A percentile compares a stretch with the other conserved stretches of the same genome.
Conservation (phyloP, 1,139 yeast genomes). For the Wickerhamiella infanticola region DNA sequence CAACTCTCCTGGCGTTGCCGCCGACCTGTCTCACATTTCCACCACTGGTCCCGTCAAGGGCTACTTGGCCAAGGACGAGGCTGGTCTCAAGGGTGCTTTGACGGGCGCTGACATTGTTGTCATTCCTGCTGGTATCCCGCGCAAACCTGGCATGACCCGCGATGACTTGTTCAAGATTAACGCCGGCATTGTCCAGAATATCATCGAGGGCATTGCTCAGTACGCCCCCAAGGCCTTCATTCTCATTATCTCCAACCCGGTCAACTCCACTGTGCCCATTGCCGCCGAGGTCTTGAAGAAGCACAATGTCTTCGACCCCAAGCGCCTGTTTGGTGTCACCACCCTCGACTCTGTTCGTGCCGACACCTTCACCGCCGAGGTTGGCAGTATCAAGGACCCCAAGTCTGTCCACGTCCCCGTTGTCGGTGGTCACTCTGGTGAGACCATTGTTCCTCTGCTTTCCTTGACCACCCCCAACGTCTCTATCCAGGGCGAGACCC, state of each 20-base stretch:
- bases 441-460: constrained; percentile 79
- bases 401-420: constrained; percentile 56
- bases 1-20: constrained; percentile 84
- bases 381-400: constrained; percentile 35
- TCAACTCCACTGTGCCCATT: constrained; percentile 89
- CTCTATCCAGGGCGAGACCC: constrained; percentile 35
- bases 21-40: constrained; percentile 81
- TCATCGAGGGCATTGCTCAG: constrained; percentile 67
- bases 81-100: constrained; percentile 43
- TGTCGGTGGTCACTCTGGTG: constrained; percentile 95
- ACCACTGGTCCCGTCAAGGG: constrained; percentile 60
- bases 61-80: constrained; percentile 49
- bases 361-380: constrained; percentile 56
- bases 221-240: constrained; percentile 61
- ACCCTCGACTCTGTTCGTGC: constrained; percentile 85
- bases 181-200: constrained; percentile 74
- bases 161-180: constrained; percentile 89
- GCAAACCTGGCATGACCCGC: constrained; percentile 98
- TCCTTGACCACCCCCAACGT: constrained; percentile 38
- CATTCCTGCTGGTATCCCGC: constrained; percentile 93
- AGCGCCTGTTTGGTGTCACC: constrained; percentile 81
- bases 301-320: constrained; percentile 60
- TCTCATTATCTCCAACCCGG: constrained; percentile 82
- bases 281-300: constrained; percentile 74
- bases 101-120: constrained; percentile 61